Percentiles rank a stretch among this genome's conserved stretches.
Conservation (phyloP, 192 early-diverging fungal genomes). For the Oehlia diaphana region DNA sequence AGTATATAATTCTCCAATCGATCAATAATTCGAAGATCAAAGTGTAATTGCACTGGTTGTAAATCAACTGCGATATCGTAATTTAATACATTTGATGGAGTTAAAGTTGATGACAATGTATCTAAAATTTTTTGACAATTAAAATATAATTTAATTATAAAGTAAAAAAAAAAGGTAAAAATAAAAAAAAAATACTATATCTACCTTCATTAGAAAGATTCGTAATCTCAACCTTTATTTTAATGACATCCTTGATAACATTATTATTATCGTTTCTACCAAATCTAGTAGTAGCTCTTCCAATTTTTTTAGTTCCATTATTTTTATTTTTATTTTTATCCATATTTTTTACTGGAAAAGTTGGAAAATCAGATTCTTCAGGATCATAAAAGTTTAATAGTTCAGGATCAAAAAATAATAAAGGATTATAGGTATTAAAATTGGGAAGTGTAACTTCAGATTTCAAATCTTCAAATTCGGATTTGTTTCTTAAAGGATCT, state of each 20-base stretch:
- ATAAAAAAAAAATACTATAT: not conserved
- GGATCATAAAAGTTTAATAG: constrained; percentile 2
- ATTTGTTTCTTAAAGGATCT: not conserved
- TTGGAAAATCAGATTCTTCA: constrained; percentile 17
- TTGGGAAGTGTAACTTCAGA: not conserved
- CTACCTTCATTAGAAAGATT: constrained; percentile 2
- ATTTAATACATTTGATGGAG: not conserved
- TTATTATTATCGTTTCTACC: not conserved
- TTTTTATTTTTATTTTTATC: not conserved
- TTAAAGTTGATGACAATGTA: not conserved
- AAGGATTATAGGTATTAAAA: constrained; percentile 7
- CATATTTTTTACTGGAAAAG: not conserved
- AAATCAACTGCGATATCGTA: constrained; percentile 47
- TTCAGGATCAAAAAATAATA: constrained; percentile 15
- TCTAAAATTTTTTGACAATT: not conserved
- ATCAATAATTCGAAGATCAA: constrained; percentile 49
- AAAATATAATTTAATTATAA: not conserved
- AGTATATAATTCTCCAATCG: constrained; percentile 46
- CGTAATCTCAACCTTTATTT: not conserved
- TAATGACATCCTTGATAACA: not conserved
- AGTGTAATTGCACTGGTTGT: constrained; percentile 46
- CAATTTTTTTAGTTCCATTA: not conserved
- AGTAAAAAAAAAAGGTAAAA: not conserved
- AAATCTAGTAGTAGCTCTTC: not conserved
- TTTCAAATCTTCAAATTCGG: not conserved